Base-by-base conservation (phyloP, 1,284 basidiomycete species). In the Austroboletus rostrupii region DNA sequence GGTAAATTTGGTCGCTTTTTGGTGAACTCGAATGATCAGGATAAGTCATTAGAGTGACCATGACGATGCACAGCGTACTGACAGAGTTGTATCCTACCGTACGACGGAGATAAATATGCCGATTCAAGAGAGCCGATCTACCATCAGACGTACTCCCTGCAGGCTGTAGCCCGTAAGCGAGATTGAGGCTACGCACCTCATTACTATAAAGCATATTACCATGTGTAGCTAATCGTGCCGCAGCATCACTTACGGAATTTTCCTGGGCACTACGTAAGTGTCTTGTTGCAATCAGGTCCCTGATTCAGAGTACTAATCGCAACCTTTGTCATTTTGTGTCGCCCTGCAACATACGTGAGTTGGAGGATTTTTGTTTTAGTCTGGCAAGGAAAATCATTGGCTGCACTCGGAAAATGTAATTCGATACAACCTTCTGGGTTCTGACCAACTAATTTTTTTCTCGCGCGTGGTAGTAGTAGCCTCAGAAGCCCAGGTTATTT, bases 1-100 rank as follows among this genome's bases (percentile, higher is more conserved):
- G 51, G 36, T 39, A 52, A 46, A 42, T 48, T 31, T 52, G 49
- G 44, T 26, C 23, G 43, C 21, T 48, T 43, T 53, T 52, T 36
- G 43, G 50, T 44, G 17, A 36, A 13, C n/a, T 43, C 45, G 45
- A 8, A 42, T 44, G 33, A 50, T 38, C 37, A 6, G 10, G 33
- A 50, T 38, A 37, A 6, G 10, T 19, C 14, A 12, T 17, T 6
- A 6, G 19, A 40, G 56, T 59, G 43, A 1, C 44, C 47, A 50
- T 57, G 51, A 43, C 52, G 39, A 55, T 56, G 39, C 50, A 62
- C 52, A 47, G 53, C 59, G 11, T 4, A 10, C 16, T n/a, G 16
- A 10, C n/a, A 17, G 16, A 35, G 33, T 35, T 9, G 32, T n/a
- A n/a, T 14, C n/a, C 2, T 35, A 4, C 3, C 33, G 33, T 17